Percentiles rank a stretch among this genome's conserved stretches.
phyloP scores from a whole-genome alignment of 345 rosid species.

The Citrus sp. region DNA sequence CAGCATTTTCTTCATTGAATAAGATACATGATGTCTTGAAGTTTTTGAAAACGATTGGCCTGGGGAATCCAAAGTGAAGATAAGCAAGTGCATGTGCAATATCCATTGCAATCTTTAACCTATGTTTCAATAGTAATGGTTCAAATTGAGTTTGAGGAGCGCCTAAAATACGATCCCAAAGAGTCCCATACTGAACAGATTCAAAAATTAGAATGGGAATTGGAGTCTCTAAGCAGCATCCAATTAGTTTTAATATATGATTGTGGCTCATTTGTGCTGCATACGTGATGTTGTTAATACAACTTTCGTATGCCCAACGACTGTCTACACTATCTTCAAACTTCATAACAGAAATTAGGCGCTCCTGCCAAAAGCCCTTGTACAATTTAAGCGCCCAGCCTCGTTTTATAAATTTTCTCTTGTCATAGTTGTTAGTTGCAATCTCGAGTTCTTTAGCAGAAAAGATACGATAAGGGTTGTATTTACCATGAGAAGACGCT shows the following conservation, averaged over 20 bases:
- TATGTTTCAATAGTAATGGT: background rate
- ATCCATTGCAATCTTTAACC: constrained; percentile 2
- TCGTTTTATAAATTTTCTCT: too few species aligned
- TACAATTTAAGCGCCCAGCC: too few species aligned
- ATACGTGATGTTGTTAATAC: background rate
- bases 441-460: constrained; percentile 9
- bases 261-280: background rate
- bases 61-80: constrained; percentile 21
- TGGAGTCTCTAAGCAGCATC: background rate
- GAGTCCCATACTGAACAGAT: background rate
- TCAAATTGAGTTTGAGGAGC: background rate
- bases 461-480: constrained; percentile 2
- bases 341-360: too few species aligned
- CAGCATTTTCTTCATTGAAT: background rate
- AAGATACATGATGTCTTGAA: background rate
- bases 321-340: too few species aligned
- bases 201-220: background rate
- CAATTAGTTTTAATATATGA: background rate
- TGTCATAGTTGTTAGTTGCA: constrained; percentile 11
- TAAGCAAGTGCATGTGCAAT: constrained; percentile 8
- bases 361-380: too few species aligned
- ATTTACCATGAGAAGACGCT: background rate
- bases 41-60: constrained; percentile 13
- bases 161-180: background rate
- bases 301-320: too few species aligned